Evolutionary conservation across 805 yeast species (phyloP).

Genomic region (Candida gorgasii): DNA sequence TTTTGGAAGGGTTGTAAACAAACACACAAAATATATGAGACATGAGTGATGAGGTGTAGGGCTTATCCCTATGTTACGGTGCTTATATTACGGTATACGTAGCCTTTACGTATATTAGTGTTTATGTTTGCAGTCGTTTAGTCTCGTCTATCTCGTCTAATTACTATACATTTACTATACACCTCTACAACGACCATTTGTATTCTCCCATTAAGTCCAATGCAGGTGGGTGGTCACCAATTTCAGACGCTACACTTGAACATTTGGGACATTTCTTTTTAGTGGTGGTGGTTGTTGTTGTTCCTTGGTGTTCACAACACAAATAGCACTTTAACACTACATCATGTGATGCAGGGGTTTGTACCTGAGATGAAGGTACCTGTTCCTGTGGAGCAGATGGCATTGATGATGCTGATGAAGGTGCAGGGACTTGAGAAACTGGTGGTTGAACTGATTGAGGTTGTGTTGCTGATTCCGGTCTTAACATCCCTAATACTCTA

Average conservation of each 20-base stretch:
- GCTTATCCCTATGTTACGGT: neutral
- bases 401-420: constrained; percentile 7
- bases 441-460: neutral
- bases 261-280: constrained; percentile 18
- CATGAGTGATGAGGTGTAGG: neutral
- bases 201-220: constrained; percentile 32
- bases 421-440: neutral
- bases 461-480: neutral
- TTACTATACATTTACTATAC: neutral
- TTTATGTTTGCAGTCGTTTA: too few relatives aligned
- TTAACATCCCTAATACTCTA: constrained; percentile 6
- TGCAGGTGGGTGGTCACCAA: constrained; percentile 14
- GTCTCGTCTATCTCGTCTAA: too few relatives aligned
- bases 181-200: constrained; percentile 22
- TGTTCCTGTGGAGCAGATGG: neutral
- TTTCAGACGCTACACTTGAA: constrained; percentile 13
- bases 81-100: neutral
- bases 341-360: too few relatives aligned
- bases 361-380: too few relatives aligned
- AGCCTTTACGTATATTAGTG: neutral
- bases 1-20: constrained; percentile 9
- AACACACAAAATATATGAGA: constrained; percentile 6
- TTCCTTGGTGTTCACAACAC: constrained; percentile 13
- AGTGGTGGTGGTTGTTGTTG: constrained; percentile 1
- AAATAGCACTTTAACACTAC: constrained; percentile 20